These are phyloP conservation scores for Ganoderma meredithae DNA, from an alignment of 1,284 basidiomycete species.

Conservation along the genomic window DNA sequence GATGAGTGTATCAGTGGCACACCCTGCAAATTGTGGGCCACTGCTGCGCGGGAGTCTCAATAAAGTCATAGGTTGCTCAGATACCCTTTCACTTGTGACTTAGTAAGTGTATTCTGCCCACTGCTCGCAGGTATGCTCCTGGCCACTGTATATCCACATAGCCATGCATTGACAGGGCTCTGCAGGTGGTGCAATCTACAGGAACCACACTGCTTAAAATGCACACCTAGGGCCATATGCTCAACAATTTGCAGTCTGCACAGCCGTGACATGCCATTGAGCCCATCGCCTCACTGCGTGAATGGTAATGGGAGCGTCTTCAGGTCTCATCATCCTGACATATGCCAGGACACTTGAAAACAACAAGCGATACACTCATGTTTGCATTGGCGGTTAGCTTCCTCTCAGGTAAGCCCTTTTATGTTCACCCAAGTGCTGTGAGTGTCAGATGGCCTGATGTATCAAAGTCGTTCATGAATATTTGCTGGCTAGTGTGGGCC, in stretches of 20 bases:
- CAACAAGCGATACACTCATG: no score
- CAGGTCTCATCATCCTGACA: not conserved
- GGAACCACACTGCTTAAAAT: conserved; percentile 1
- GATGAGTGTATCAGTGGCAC: not conserved
- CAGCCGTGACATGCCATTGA: not conserved
- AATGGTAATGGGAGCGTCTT: not conserved
- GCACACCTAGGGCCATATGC: not conserved
- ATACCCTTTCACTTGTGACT: not conserved
- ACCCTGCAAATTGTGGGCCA: not conserved
- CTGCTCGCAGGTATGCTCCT: not conserved
- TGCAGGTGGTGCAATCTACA: not conserved
- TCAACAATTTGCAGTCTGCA: not conserved
- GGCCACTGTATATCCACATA: not conserved
- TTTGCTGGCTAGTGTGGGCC: not conserved
- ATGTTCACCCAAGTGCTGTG: not conserved
- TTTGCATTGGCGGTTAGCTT: not conserved
- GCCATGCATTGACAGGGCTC: not conserved
- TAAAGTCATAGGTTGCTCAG: not conserved
- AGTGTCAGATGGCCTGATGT: not conserved
- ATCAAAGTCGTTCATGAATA: not conserved
- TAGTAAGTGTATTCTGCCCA: not conserved
- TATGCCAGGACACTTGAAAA: not conserved
- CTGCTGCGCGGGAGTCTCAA: not conserved
- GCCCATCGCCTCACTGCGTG: not conserved
- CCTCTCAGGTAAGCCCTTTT: not conserved